Base-by-base conservation (phyloP, 106 monocot genomes). In the Gastrodia elata region DNA sequence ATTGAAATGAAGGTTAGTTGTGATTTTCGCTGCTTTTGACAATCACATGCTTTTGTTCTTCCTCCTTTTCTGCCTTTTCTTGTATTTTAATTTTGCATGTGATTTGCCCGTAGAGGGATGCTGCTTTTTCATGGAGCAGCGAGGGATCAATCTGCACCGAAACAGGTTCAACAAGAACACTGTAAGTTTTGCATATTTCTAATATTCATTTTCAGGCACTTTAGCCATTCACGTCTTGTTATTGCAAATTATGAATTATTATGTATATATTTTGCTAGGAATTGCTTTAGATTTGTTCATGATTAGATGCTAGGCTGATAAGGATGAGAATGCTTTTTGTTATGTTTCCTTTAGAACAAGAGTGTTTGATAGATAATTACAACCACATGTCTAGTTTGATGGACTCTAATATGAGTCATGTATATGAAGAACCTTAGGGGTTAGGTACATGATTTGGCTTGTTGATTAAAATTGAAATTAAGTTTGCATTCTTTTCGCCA, bases 151-250 rank as follows among this genome's bases (percentile, higher is more conserved):
- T 33, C 25, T 26, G 68, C 49, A 27, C 57, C 2, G 57, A 57
- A 26, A 57, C 5, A 25, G 38, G 73, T 15, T 68, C 74, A 25
- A 65, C 73, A 25, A 65, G 73, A 20, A 79, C 79, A 32, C 52
- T 79, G 79, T 79, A 74, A 74, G 65, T 39, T 64, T 65, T 72
- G 30, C 38, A 16, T 27, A 48, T 55, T 32, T 38, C 11, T 39
- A 38, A 72, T 41, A 33, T 64, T 72, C 7, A 57, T 57, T 26
- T 57, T 8, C 3, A 57, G 57, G 25, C 26, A 57, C 22, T 26
- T 57, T 26, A 0, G 5, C 1, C 18, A 22, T 57, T 26, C 18
- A 25, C 57, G 22, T 5, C 24, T 25, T 24, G 26, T 57, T 57
- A 57, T 15, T 3, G 43, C 26, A 7, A 44, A 14, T 8, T 9